Base-by-base conservation (phyloP, 2,329 filamentous ascomycete genomes). In the Paecilomyces fulvus region DNA sequence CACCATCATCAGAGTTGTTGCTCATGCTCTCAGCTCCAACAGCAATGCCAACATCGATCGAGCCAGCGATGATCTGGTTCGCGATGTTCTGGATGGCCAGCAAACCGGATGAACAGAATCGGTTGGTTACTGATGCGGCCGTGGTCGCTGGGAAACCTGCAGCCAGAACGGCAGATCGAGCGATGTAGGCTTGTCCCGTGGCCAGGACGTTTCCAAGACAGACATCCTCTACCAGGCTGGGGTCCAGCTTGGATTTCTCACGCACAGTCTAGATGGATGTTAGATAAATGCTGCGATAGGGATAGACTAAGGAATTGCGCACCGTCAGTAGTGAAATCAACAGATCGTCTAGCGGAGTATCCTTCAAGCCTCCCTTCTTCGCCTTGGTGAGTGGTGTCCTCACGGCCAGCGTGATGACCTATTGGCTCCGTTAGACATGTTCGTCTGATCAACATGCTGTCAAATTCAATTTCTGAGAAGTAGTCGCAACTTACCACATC, bases 21-120 rank as follows among this genome's bases (percentile, higher is more conserved):
- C 84, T 90, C 92, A 96, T 96, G 78, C 88, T 92, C 83, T 96
- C 92, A 9, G 94, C 90, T 63, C 92, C 92, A 7, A 91, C 90
- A 56, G 90, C 92, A 63, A 96, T 84, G 63, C 92, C 92, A 56
- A 96, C 75, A 67, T 96, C 91, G 69, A 96, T 96, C 82, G 94
- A 95, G 67, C 92, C 92, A 11, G 84, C 71, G 64, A 82, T 84
- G 77, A 96, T 96, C 70, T 90, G 89, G 78, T 96, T 95, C 61
- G 91, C 92, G 65, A 96, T 86, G 70, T 96, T 92, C 61, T 94
- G 88, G 68, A 89, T 90, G 20, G 92, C 90, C 72, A 95, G 89
- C 48, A 96, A 82, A 25, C 92, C 92, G 11, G 87, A 91, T 2
- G 89, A 92, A 79, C 92, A 96, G 78, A 96, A 92, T 63, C 92